Base-by-base conservation (phyloP, 139 green algal species). In the Chlorella sp. region DNA sequence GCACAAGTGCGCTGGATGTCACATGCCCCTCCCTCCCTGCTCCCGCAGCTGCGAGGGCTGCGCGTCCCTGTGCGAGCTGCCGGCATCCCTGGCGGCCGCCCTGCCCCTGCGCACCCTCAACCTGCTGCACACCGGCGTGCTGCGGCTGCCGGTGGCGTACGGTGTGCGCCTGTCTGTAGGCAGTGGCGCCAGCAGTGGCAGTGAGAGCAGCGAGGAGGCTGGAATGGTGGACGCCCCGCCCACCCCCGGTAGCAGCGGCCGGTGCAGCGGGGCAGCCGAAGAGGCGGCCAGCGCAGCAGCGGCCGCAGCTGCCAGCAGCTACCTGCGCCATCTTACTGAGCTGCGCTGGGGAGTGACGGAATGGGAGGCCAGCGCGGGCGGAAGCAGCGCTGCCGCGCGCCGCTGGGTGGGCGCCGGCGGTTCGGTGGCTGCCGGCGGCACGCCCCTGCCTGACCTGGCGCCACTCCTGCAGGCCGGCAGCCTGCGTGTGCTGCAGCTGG, bases 31-130 rank as follows among this genome's bases (percentile, higher is more conserved):
- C 20, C 38, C 40, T 14, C 56, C 22, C 56, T 43, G 20, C n/a
- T 9, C 65, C 26, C 43, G 54, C 79, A 84, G 79, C 62, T 64
- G 44, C 43, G 79, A 84, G 64, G 79, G 79, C 28, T 84, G 79
- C 60, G 48, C 62, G 32, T 32, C 38, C 3, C 64, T 84, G 79
- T n/a, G 41, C 32, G 43, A 84, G 43, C 79, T 84, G 32, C 79
- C 62, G 7, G 8, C 24, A 3, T 46, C 4, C 6, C 44, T 84
- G 43, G 79, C 64, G 20, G 64, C 56, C 1, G 32, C 43, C 32
- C 64, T 84, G 60, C 79, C 79, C 16, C 64, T 84, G 32, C 79
- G 64, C 43, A 48, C 43, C 32, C 79, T 84, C 43, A 75, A 76
- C 62, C 62, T 84, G 3, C 79, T 76, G 43, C 64, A 84, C 64